A percentile compares a stretch with the other conserved stretches of the same genome.
These are phyloP conservation scores for Penicillium pulvis DNA, from an alignment of 495 filamentous ascomycete species.

Conservation along the genomic window DNA sequence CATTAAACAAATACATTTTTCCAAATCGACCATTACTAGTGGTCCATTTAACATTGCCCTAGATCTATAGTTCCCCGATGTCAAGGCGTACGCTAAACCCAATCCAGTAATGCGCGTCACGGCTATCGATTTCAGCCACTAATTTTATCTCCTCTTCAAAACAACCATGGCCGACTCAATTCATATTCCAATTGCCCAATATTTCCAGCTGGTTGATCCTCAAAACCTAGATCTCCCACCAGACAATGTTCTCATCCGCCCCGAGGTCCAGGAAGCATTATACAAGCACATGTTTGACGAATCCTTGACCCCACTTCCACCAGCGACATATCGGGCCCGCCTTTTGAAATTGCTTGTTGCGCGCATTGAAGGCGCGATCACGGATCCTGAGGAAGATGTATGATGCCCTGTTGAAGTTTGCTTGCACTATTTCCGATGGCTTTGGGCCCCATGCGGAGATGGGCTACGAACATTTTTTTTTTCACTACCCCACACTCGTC, in stretches of 20 bases:
- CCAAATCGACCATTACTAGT: neutral
- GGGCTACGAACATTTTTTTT: neutral
- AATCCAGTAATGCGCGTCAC: conserved; percentile 2
- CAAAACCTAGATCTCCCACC: conserved; percentile 58
- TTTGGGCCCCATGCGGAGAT: neutral
- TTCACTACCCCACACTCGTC: conserved; percentile 1
- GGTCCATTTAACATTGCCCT: conserved; percentile 1
- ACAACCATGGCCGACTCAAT: conserved; percentile 23
- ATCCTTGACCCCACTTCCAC: conserved; percentile 55
- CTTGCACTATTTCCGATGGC: neutral
- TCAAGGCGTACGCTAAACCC: neutral
- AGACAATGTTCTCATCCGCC: conserved; percentile 50
- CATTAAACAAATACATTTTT: neutral
- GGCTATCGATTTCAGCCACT: neutral
- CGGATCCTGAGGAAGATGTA: conserved; percentile 85
- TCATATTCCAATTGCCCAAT: conserved; percentile 53
- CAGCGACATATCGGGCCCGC: conserved; percentile 66
- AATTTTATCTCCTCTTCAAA: neutral
- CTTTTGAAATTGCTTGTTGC: conserved; percentile 69
- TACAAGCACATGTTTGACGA: conserved; percentile 66
- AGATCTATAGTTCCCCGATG: neutral
- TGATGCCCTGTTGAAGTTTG: conserved; percentile 30
- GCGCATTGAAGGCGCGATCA: conserved; percentile 66
- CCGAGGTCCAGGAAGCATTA: conserved; percentile 60
- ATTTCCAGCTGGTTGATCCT: conserved; percentile 65